A percentile compares a stretch with the other conserved stretches of the same genome.
Conservation (phyloP, 2,329 filamentous ascomycete species). For the Cytospora schulzeri region DNA sequence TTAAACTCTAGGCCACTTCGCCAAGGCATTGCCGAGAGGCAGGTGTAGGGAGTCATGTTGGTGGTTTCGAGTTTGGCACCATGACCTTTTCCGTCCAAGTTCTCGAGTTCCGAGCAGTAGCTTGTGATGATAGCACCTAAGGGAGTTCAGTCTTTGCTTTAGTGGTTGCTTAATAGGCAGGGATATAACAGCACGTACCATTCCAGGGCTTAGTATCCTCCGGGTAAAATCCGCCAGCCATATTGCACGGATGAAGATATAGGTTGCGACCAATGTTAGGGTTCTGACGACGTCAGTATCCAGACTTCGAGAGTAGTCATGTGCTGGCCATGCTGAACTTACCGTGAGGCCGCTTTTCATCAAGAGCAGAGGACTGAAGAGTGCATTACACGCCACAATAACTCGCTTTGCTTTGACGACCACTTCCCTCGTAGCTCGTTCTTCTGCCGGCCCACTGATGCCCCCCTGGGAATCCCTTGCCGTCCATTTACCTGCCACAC, state of each 20-base stretch:
- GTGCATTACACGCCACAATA: constrained; percentile 73
- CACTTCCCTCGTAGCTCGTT: constrained; percentile 59
- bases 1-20: constrained; percentile 71
- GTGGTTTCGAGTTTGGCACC: constrained; percentile 80
- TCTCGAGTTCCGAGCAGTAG: constrained; percentile 75
- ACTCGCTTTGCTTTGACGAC: constrained; percentile 79
- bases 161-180: not conserved
- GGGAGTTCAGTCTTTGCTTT: constrained; percentile 25
- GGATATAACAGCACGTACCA: constrained; percentile 36
- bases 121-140: constrained; percentile 77
- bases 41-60: constrained; percentile 70
- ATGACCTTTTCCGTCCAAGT: constrained; percentile 78
- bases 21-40: constrained; percentile 68
- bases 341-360: constrained; percentile 75
- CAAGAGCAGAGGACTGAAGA: constrained; percentile 77
- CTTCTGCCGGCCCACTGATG: constrained; percentile 50
- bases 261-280: constrained; percentile 76
- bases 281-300: constrained; percentile 51
- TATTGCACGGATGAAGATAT: constrained; percentile 71
- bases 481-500: constrained; percentile 75
- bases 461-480: constrained; percentile 67
- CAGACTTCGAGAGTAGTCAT: no score
- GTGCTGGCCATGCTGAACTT: not conserved
- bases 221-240: constrained; percentile 63
- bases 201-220: constrained; percentile 73